Evolutionary conservation across 495 filamentous ascomycete genomes (phyloP).

Genomic region (Articulospora tetracladia): DNA sequence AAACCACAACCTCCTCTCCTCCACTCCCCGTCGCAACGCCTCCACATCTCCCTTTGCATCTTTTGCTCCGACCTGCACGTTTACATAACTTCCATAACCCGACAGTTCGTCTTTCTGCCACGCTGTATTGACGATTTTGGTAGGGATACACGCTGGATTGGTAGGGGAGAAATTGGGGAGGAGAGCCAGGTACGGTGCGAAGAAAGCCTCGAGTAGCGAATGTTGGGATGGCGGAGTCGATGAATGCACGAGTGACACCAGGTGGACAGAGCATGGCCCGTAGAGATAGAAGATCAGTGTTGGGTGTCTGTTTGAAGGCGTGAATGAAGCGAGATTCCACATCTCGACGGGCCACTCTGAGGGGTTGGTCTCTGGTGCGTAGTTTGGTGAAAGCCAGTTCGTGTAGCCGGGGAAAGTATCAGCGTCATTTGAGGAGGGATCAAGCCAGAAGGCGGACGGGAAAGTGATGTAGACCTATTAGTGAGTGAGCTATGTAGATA

Average conservation of each 20-base stretch:
- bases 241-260: slow-evolving; percentile 30
- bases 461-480: slow-evolving; percentile 78
- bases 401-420: slow-evolving; percentile 50
- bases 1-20: slow-evolving; percentile 75
- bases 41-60: slow-evolving; percentile 70
- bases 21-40: slow-evolving; percentile 64
- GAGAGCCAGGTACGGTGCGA: slow-evolving; percentile 72
- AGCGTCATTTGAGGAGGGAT: slow-evolving; percentile 19
- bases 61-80: slow-evolving; percentile 76
- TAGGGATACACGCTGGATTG: slow-evolving; percentile 58
- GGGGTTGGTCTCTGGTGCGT: slow-evolving; percentile 59
- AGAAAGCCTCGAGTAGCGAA: slow-evolving; percentile 53
- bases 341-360: slow-evolving; percentile 71
- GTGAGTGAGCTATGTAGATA: background rate
- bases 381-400: slow-evolving; percentile 62
- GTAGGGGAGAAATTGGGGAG: slow-evolving; percentile 72
- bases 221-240: slow-evolving; percentile 26
- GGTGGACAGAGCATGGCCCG: slow-evolving; percentile 53
- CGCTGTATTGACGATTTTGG: slow-evolving; percentile 60
- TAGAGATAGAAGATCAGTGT: slow-evolving; percentile 92
- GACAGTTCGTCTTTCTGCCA: slow-evolving; percentile 83
- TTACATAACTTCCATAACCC: slow-evolving; percentile 86
- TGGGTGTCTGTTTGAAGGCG: slow-evolving; percentile 59
- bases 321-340: slow-evolving; percentile 71
- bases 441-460: slow-evolving; percentile 58